Percentiles rank a stretch among this genome's conserved stretches.
Evolutionary conservation across 2,329 filamentous ascomycete genomes (phyloP).

Genomic region (Trichoderma hamatum): DNA sequence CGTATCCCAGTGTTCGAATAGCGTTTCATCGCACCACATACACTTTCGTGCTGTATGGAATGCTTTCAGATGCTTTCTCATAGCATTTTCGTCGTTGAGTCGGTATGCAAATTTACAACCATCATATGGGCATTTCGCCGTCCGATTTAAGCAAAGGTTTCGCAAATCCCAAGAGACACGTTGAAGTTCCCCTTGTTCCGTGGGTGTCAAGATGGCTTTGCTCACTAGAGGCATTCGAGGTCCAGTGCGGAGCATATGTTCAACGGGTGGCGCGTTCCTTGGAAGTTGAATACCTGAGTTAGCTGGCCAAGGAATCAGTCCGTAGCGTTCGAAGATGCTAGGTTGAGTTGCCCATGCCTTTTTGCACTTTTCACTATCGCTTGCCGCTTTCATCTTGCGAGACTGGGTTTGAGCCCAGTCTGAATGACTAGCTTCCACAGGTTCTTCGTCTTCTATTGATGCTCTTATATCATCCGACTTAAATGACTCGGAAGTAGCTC

Average conservation of each 20-base stretch:
- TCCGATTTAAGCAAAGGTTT: slow-evolving; percentile 33
- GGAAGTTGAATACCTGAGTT: slow-evolving; percentile 28
- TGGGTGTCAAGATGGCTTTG: slow-evolving; percentile 44
- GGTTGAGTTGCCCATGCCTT: slow-evolving; percentile 35
- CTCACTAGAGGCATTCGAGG: slow-evolving; percentile 41
- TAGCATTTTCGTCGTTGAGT: slow-evolving; percentile 34
- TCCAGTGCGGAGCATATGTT: slow-evolving; percentile 43
- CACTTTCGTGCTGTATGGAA: slow-evolving; percentile 42
- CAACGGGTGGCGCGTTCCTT: slow-evolving; percentile 34
- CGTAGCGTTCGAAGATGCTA: slow-evolving; percentile 29
- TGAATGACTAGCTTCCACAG: background rate
- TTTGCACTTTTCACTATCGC: background rate
- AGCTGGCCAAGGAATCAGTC: slow-evolving; percentile 26
- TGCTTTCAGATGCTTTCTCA: slow-evolving; percentile 43
- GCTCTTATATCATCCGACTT: background rate
- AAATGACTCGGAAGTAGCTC: background rate
- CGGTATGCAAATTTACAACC: slow-evolving; percentile 43
- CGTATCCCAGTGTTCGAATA: slow-evolving; percentile 38
- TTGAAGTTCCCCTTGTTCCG: slow-evolving; percentile 27
- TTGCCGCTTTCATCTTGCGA: background rate
- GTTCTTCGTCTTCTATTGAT: background rate
- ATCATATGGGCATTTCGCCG: slow-evolving; percentile 43
- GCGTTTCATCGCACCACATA: slow-evolving; percentile 41
- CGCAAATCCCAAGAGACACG: slow-evolving; percentile 4
- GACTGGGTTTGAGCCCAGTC: background rate